A percentile compares a stretch with the other conserved stretches of the same genome.
These are phyloP conservation scores for Apiospora marii DNA, from an alignment of 2,329 filamentous ascomycete species.

Conservation along the genomic window DNA sequence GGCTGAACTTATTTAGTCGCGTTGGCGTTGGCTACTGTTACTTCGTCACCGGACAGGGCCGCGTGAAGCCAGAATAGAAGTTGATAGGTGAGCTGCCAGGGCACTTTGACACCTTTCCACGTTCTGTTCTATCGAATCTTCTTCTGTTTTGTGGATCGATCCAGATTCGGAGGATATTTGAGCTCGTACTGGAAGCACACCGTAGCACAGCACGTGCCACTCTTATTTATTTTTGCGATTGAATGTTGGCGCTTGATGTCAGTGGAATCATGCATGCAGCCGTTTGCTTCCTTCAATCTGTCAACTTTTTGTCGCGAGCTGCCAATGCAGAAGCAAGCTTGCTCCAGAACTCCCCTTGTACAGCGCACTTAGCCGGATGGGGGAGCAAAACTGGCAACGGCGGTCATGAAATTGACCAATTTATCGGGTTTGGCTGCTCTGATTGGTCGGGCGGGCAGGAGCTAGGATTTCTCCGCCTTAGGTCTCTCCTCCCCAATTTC, in stretches of 20 bases:
- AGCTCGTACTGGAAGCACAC: background rate
- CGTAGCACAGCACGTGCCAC: background rate
- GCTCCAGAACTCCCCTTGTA: background rate
- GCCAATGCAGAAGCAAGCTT: background rate
- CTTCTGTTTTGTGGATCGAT: background rate
- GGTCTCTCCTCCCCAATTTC: conserved; percentile 14
- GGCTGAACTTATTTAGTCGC: background rate
- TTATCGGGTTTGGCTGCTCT: background rate
- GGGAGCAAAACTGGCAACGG: background rate
- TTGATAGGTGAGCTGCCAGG: too few relatives aligned
- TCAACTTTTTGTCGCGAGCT: background rate
- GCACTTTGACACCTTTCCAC: background rate
- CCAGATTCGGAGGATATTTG: too few relatives aligned
- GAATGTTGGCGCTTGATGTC: background rate
- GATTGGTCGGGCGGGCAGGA: conserved; percentile 5
- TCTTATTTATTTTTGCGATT: background rate
- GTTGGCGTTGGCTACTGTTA: background rate
- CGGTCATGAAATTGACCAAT: background rate
- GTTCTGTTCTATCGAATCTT: background rate
- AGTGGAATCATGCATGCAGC: conserved; percentile 3
- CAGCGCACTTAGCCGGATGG: background rate
- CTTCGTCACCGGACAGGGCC: background rate
- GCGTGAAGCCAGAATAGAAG: background rate
- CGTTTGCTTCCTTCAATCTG: background rate
- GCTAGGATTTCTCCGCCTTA: conserved; percentile 16